A percentile compares a stretch with the other conserved stretches of the same genome.
Conservation (phyloP, 192 early-diverging fungal genomes). For the Backusella circina region DNA sequence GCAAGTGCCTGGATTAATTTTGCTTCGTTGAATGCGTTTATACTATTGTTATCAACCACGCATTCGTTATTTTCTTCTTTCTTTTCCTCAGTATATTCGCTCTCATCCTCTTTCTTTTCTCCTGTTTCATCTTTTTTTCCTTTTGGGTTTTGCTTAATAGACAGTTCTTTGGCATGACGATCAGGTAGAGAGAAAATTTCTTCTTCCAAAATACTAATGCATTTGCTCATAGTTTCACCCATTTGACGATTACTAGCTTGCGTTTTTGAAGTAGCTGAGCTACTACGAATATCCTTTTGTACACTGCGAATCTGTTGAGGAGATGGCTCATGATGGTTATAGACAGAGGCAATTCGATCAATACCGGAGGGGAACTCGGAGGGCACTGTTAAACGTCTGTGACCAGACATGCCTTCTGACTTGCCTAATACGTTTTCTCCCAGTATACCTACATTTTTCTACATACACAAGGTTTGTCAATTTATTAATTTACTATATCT, state of each 20-base stretch:
- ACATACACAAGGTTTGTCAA: background rate
- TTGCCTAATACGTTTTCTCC: conserved; percentile 34
- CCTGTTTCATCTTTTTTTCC: background rate
- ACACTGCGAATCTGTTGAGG: background rate
- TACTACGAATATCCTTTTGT: background rate
- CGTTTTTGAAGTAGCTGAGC: conserved; percentile 1
- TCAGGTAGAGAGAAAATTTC: conserved; percentile 29
- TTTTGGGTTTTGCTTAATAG: background rate
- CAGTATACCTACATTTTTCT: conserved; percentile 35
- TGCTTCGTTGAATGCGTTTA: conserved; percentile 29
- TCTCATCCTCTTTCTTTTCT: background rate
- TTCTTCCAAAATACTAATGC: conserved; percentile 43
- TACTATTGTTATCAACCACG: background rate
- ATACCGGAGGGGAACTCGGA: conserved; percentile 37
- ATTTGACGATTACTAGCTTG: conserved; percentile 30
- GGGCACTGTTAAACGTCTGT: conserved; percentile 7
- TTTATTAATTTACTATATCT: background rate
- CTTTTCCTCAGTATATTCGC: background rate
- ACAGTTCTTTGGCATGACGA: background rate
- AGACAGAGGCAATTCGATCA: conserved; percentile 29
- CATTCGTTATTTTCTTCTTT: conserved; percentile 1
- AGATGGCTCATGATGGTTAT: conserved; percentile 21
- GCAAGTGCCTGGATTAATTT: conserved; percentile 36
- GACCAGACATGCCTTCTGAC: background rate
- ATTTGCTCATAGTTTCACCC: conserved; percentile 29